Evolutionary conservation across 495 filamentous ascomycete genomes (phyloP).

Genomic region (Talaromyces liani): DNA sequence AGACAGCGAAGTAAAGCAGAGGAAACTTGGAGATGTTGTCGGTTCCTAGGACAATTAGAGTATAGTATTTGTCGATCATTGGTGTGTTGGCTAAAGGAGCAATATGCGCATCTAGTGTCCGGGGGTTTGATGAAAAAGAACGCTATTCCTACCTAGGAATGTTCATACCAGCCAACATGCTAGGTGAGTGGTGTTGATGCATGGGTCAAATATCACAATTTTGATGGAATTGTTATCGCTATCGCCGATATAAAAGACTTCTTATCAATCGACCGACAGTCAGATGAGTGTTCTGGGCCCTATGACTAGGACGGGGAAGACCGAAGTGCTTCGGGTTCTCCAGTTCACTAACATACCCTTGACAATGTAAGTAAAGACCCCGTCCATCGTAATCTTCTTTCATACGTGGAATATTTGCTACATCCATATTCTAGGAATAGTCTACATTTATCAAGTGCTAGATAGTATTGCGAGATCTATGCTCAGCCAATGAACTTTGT

Average conservation of each 20-base stretch:
- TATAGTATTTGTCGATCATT: background rate
- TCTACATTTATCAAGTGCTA: too few species aligned
- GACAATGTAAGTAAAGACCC: background rate
- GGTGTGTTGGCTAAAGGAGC: background rate
- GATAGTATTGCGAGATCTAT: too few species aligned
- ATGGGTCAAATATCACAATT: background rate
- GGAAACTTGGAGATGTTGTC: background rate
- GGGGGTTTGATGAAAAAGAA: background rate
- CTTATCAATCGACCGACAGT: background rate
- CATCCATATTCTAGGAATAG: too few species aligned
- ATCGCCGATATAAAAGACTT: background rate
- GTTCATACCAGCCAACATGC: background rate
- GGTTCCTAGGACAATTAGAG: background rate
- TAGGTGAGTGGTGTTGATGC: background rate
- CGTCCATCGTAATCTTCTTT: background rate
- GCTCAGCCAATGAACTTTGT: too few species aligned
- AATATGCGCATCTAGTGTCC: background rate
- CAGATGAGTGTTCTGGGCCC: background rate
- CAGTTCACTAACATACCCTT: background rate
- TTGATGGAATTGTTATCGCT: background rate
- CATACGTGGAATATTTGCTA: background rate
- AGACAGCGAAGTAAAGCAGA: background rate
- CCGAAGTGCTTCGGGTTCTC: background rate
- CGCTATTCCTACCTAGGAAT: background rate
- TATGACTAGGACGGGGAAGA: background rate